Base-by-base conservation (phyloP, 768 basidiomycete genomes). In the Clathrus columnatus region DNA sequence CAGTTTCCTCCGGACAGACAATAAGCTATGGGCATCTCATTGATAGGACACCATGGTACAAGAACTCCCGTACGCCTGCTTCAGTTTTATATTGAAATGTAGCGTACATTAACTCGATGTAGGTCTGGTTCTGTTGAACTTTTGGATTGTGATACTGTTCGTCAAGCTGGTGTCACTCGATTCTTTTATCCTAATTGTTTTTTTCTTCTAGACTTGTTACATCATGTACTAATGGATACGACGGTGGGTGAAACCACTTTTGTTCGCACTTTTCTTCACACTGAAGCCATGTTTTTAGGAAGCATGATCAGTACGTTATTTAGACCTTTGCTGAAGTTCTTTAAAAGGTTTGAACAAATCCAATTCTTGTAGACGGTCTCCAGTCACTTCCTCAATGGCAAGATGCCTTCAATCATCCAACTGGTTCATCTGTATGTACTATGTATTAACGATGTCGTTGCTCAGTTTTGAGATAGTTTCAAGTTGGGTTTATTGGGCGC, bases 141-240 rank as follows among this genome's bases (percentile, higher is more conserved):
- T 29, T 20, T 50, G 49, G 49, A 30, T 50, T 50, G 49, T 30
- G 18, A 50, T 50, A 24, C 24, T 50, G 49, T 50, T 20, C 24
- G 46, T 48, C 18, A 23, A 3, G 27, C 46, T 28, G 14, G 16
- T 20, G 23, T 50, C 24, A 8, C 28, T 29, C 21, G 30, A 20
- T 4, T 4, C 18, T 50, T 26, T 7, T 26, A 20, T 27, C 28
- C 17, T 11, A 50, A 11, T 18, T 8, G 8, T 48, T 48, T 8
- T 18, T 26, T 26, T 11, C 14, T 8, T 20, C 17, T 51, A 84
- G 83, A 48, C 79, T 87, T 60, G 83, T 87, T 64, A 87, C 85
- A 10, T 85, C 85, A 24, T 84, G 83, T 11, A 85, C 82, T 47
- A 85, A 81, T 65, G 86, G 85, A 51, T 87, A 83, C 64, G 86